Evolutionary conservation across 331 rosid species (phyloP), one percentile per base, ranked within the genome.

Genomic region (Ulmus americana): DNA sequence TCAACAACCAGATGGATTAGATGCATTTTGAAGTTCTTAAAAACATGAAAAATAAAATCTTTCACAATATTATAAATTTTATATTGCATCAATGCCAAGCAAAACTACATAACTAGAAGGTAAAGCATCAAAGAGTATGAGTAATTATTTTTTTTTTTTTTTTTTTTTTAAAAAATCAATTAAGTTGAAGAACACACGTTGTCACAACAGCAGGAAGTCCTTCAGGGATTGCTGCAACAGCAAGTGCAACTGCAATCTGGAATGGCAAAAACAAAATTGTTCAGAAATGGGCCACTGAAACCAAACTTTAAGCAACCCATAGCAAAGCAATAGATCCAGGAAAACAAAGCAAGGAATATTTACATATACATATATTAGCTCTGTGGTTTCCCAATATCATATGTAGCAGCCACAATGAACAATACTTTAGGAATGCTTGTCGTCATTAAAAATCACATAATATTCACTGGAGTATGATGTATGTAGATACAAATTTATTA

Each of bases 141-240:
- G n/a, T n/a, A n/a, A n/a, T n/a, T n/a, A n/a, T n/a, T n/a, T n/a
- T n/a, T n/a, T 20, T 20, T 20, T 20, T 20, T 20, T 20, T 20
- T n/a, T n/a, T n/a, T n/a, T 20, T 20, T 20, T 20, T 20, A 1
- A 68, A 15, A 76, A 58, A 64, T 14, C 10, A 10, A 53, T 28
- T 14, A 66, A 47, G 47, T 48, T 45, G 39, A 42, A 20, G 63
- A 39, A 86, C 97, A 83, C 77, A 88, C 98, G 97, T 92, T 61
- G 98, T 92, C 65, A 92, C 98, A 44, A 92, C 98, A 61, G 98
- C 98, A 70, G 98, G 98, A 70, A 92, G 97, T 61, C 98, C 98
- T 83, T 92, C 98, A 5, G 98, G 98, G 75, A 92, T 92, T 6
- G 98, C 98, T 39, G 98, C 98, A 82, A 92, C 98, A 39, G 98